A percentile compares a stretch with the other conserved stretches of the same genome.
These are phyloP conservation scores for Trichophaea hybrida DNA, from an alignment of 2,329 filamentous ascomycete genomes.

Conservation along the genomic window DNA sequence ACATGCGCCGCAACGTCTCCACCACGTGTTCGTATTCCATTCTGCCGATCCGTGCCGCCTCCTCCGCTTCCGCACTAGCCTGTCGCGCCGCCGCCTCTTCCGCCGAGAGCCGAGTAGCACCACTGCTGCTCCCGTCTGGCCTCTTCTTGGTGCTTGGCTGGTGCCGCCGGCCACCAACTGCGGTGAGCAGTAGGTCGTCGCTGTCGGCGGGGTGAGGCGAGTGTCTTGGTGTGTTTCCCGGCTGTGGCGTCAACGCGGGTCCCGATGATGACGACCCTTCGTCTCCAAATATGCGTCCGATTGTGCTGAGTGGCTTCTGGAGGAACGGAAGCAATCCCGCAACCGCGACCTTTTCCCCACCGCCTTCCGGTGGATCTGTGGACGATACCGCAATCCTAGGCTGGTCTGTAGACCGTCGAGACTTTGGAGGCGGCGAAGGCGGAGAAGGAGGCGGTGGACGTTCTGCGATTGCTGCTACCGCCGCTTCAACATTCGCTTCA, in stretches of 20 bases:
- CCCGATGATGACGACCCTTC: slow-evolving; percentile 32
- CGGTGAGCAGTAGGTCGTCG: slow-evolving; percentile 34
- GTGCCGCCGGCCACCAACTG: slow-evolving; percentile 30
- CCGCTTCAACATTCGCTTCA: slow-evolving; percentile 87
- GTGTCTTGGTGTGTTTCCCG: slow-evolving; percentile 38
- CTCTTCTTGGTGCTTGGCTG: slow-evolving; percentile 25
- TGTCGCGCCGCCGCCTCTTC: slow-evolving; percentile 83
- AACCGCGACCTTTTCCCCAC: slow-evolving; percentile 46
- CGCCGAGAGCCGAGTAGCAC: slow-evolving; percentile 41
- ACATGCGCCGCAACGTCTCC: slow-evolving; percentile 90
- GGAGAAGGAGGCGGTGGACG: slow-evolving; percentile 31
- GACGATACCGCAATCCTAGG: not conserved
- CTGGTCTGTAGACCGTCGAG: slow-evolving; percentile 29
- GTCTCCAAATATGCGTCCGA: slow-evolving; percentile 87
- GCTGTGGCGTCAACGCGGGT: slow-evolving; percentile 35
- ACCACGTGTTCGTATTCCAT: slow-evolving; percentile 84
- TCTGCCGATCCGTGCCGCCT: slow-evolving; percentile 67
- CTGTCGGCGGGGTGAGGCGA: slow-evolving; percentile 32
- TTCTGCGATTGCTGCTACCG: slow-evolving; percentile 84
- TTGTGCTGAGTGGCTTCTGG: slow-evolving; percentile 76
- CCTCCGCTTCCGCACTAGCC: slow-evolving; percentile 75
- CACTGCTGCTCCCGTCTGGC: slow-evolving; percentile 20
- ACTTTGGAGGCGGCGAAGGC: slow-evolving; percentile 21
- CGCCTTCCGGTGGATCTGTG: slow-evolving; percentile 15
- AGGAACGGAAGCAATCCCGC: slow-evolving; percentile 77